Conservation (phyloP, 805 yeast genomes). For the Lipomyces kockii region DNA sequence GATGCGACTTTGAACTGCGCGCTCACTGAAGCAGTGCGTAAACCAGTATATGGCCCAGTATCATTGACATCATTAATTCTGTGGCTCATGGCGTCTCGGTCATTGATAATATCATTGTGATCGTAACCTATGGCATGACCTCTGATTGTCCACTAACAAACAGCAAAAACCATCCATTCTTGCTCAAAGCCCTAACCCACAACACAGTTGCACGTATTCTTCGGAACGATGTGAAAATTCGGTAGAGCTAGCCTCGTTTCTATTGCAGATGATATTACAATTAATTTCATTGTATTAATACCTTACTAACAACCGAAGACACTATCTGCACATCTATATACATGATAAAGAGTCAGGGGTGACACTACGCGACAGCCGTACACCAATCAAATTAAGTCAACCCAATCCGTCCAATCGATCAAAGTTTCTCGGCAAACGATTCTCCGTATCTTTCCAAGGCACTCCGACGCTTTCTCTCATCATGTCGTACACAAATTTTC, state of each 20-base stretch:
- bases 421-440: slow-evolving; percentile 24
- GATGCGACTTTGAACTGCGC: slow-evolving; percentile 29
- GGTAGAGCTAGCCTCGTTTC: no score
- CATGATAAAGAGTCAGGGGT: background rate
- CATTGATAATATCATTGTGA: background rate
- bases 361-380: background rate
- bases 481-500: slow-evolving; percentile 34
- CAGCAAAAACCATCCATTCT: no score
- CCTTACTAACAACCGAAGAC: background rate
- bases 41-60: slow-evolving; percentile 8
- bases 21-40: slow-evolving; percentile 21
- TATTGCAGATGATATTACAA: background rate
- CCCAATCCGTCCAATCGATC: background rate
- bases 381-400: no score
- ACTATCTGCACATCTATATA: background rate
- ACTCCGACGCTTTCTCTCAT: slow-evolving; percentile 29
- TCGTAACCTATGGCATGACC: background rate
- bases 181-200: no score
- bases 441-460: slow-evolving; percentile 30
- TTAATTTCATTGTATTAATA: no score
- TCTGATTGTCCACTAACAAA: no score
- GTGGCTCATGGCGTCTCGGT: background rate
- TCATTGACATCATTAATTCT: background rate
- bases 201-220: no score
- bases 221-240: no score